Conservation (phyloP, 2,329 filamentous ascomycete genomes). For the Alternaria sp. region DNA sequence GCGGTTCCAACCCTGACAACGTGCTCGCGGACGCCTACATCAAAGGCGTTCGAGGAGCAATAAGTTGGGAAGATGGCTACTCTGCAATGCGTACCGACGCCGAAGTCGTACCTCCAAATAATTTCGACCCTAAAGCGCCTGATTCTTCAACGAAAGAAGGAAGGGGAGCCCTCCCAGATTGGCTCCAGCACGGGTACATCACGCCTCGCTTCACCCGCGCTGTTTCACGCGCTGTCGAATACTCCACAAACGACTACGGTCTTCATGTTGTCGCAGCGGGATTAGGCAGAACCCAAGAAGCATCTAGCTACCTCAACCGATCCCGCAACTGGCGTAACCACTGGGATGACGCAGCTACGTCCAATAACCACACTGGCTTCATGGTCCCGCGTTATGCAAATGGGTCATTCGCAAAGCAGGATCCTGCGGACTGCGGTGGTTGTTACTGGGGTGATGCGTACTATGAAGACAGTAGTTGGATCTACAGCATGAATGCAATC, state of each 20-base stretch:
- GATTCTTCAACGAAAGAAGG: slow-evolving; percentile 73
- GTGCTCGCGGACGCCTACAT: slow-evolving; percentile 76
- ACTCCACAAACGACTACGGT: slow-evolving; percentile 73
- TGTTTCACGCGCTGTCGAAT: slow-evolving; percentile 72
- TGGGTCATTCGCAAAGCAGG: slow-evolving; percentile 58
- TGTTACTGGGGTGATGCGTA: slow-evolving; percentile 72
- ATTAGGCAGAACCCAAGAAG: slow-evolving; percentile 61
- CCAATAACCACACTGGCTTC: slow-evolving; percentile 70
- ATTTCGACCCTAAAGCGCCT: slow-evolving; percentile 62
- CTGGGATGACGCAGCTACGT: slow-evolving; percentile 68
- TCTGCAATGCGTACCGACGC: slow-evolving; percentile 73
- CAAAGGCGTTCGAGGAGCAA: slow-evolving; percentile 68
- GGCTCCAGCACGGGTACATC: slow-evolving; percentile 71
- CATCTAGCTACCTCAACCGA: slow-evolving; percentile 67
- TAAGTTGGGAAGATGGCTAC: slow-evolving; percentile 66
- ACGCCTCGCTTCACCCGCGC: slow-evolving; percentile 68
- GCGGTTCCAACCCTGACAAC: slow-evolving; percentile 75
- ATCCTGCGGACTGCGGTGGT: slow-evolving; percentile 65
- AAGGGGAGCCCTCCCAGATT: slow-evolving; percentile 73
- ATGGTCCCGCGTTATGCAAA: slow-evolving; percentile 66
- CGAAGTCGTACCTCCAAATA: slow-evolving; percentile 68
- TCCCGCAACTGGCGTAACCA: slow-evolving; percentile 76
- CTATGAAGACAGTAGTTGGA: slow-evolving; percentile 69
- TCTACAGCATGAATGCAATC: slow-evolving; percentile 73
- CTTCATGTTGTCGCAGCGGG: slow-evolving; percentile 71